Conservation (phyloP, 2,329 filamentous ascomycete species). For the Botrytis fabae region DNA sequence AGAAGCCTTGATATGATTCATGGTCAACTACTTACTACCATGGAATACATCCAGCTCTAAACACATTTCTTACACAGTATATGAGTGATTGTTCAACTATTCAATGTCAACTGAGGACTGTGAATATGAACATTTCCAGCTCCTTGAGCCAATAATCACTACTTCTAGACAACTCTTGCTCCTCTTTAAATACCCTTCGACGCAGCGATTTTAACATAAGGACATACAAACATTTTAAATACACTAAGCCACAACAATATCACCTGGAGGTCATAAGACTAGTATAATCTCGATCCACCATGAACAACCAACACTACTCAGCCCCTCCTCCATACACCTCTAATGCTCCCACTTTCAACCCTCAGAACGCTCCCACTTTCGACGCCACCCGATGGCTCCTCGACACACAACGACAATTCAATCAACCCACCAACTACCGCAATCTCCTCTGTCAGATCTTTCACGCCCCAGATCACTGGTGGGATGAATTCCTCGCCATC, state of each 20-base stretch:
- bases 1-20: not conserved
- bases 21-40: no score
- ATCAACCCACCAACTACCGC: not conserved
- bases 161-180: not conserved
- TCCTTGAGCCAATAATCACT: not conserved
- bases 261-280: not conserved
- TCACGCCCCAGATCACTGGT: not conserved
- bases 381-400: not conserved
- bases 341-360: not conserved
- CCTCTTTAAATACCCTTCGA: not conserved
- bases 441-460: not conserved
- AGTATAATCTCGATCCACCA: not conserved
- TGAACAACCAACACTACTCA: not conserved
- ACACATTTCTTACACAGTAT: not conserved
- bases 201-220: not conserved
- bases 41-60: not conserved
- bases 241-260: not conserved
- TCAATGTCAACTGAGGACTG: not conserved
- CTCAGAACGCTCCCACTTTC: not conserved
- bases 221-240: not conserved
- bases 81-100: not conserved
- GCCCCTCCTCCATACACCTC: not conserved
- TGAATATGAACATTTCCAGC: not conserved
- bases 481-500: not conserved
- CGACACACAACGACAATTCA: not conserved